Evolutionary conservation across 2,329 filamentous ascomycete genomes (phyloP), one percentile per base, ranked within the genome.

Genomic region (Dactylellina cionopaga): DNA sequence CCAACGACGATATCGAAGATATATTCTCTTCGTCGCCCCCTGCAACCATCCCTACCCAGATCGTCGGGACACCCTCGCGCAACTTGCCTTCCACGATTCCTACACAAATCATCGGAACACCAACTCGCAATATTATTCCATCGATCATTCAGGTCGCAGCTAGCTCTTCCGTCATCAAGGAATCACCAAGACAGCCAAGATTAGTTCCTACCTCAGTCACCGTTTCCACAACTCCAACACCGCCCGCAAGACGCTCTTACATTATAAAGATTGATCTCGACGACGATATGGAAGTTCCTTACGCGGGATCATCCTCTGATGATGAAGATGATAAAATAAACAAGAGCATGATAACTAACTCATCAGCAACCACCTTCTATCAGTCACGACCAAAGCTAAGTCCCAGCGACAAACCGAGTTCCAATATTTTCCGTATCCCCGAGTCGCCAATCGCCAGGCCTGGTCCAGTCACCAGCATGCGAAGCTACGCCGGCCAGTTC

Each of bases 81-180:
- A 46, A 68, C 33, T 27, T 54, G 13, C 56, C 58, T 27, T 63
- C 46, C 35, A 89, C 87, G 11, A 87, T 89, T 76, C 86, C 88
- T 0, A 89, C 86, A 9, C 87, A 89, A 76, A 80, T 87, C 31
- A 80, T 89, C 24, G 81, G 83, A 13, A 80, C 80, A 51, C 80
- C 81, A 1, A 77, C 79, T 31, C 74, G 80, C 37, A 78, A 63
- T 13, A 47, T 35, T 3, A 43, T 66, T 3, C 62, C 79, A 51
- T 79, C 84, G 35, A 79, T 85, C 54, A 83, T 97, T 63, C 93
- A 96, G 80, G 93, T 97, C 2, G 89, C 90, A 27, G 91, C 92
- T n/a, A 97, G 93, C 2, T 97, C 94, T 0, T 93, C 92, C 1
- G 84, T 89, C 65, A 85, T 86, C 69, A 80, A 82, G n/a, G 79